phyloP scores from a whole-genome alignment of 1,284 basidiomycete genomes.

The Trichosporon coremiiforme region DNA sequence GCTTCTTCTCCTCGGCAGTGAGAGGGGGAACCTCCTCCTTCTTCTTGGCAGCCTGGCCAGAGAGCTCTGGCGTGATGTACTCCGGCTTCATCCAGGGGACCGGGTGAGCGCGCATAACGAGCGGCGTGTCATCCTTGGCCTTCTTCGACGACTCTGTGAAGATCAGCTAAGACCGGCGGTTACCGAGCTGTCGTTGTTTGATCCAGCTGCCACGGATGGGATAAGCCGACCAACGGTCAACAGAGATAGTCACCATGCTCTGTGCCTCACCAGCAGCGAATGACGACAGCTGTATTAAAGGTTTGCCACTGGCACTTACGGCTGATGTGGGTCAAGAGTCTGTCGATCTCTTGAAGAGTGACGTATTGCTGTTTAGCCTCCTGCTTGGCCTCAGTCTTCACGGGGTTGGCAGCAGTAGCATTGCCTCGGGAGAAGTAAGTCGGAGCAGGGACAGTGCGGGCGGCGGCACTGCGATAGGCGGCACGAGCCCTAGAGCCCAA shows the following conservation, averaged over 20 bases:
- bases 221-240: no score
- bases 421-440: background rate
- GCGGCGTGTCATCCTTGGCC: constrained; percentile 43
- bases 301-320: constrained; percentile 36
- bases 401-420: background rate
- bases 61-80: constrained; percentile 40
- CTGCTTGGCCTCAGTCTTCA: constrained; percentile 11
- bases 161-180: no score
- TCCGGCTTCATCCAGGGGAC: constrained; percentile 46
- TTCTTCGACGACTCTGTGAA: constrained; percentile 36
- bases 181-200: no score
- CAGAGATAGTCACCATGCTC: background rate
- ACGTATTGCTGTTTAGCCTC: constrained; percentile 43
- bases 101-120: constrained; percentile 50
- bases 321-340: constrained; percentile 49
- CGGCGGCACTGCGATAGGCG: background rate
- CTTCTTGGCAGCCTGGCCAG: constrained; percentile 8
- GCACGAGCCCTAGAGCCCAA: constrained; percentile 8
- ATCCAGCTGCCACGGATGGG: no score
- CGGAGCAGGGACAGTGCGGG: background rate
- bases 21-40: constrained; percentile 18
- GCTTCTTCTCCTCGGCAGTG: constrained; percentile 32
- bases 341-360: constrained; percentile 51
- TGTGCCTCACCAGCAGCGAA: background rate
- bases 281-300: background rate